Conservation (phyloP, 2,329 filamentous ascomycete genomes). For the Arthrinium puccinioides region DNA sequence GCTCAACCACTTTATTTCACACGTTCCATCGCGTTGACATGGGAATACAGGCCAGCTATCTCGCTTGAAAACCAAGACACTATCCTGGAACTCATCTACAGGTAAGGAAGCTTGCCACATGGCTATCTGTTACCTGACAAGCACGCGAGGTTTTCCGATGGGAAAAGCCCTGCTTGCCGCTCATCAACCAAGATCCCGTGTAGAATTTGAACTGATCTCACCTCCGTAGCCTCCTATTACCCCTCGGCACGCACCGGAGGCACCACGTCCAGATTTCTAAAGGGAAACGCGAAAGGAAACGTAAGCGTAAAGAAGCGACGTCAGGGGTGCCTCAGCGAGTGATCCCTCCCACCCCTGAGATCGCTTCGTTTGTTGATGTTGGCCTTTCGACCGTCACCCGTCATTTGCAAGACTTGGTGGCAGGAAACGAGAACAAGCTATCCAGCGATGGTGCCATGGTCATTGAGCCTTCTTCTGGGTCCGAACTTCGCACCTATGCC, state of each 20-base stretch:
- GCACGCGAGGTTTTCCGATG: too few relatives aligned
- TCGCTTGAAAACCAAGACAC: conserved; percentile 50
- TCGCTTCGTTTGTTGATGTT: conserved; percentile 52
- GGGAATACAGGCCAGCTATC: conserved; percentile 58
- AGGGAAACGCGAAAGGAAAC: conserved; percentile 51
- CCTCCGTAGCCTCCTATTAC: conserved; percentile 49
- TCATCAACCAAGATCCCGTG: too few relatives aligned
- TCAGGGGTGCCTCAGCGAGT: conserved; percentile 7
- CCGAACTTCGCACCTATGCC: conserved; percentile 32
- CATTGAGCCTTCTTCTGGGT: too few relatives aligned
- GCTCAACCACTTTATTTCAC: conserved; percentile 7
- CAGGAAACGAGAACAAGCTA: conserved; percentile 3
- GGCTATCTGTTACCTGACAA: too few relatives aligned
- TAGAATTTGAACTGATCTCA: conserved; percentile 10
- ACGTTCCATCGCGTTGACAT: not conserved
- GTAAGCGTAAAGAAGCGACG: conserved; percentile 33
- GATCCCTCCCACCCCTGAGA: conserved; percentile 37
- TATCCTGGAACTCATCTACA: conserved; percentile 61
- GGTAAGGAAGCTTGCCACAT: conserved; percentile 33
- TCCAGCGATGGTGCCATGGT: not conserved
- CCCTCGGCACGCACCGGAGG: conserved; percentile 55
- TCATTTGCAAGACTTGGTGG: conserved; percentile 40
- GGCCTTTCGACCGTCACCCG: conserved; percentile 59
- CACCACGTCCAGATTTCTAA: conserved; percentile 48
- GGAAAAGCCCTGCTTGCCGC: too few relatives aligned